phyloP scores from a whole-genome alignment of 2,329 filamentous ascomycete genomes.

The Zymoseptoria pseudotritici region DNA sequence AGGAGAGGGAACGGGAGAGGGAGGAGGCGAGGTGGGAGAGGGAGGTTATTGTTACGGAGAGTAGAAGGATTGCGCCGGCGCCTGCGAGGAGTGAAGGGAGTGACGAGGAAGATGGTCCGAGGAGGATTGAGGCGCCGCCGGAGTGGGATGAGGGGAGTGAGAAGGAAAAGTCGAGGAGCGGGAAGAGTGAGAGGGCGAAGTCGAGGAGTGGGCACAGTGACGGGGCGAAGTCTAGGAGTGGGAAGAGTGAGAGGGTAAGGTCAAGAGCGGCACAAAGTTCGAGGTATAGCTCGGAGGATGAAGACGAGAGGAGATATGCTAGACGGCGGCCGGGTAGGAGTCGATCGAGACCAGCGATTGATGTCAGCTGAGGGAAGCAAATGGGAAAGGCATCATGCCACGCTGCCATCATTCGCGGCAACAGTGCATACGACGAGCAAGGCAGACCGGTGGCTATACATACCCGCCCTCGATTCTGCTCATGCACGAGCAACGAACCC shows the following conservation, averaged over 20 bases:
- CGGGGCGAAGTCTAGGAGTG: neutral
- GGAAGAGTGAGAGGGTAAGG: neutral
- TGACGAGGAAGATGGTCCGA: neutral
- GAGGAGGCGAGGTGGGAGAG: slow-evolving; percentile 2
- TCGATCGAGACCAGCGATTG: neutral
- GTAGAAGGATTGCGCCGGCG: slow-evolving; percentile 4
- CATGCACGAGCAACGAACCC: neutral
- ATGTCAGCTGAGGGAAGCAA: neutral
- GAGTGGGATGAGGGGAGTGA: neutral
- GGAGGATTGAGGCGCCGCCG: neutral
- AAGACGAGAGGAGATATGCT: neutral
- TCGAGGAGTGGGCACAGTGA: neutral
- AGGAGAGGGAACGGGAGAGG: slow-evolving; percentile 1
- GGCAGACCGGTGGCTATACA: neutral
- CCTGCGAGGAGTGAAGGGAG: neutral
- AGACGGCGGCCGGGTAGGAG: neutral
- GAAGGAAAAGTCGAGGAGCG: neutral
- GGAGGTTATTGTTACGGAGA: slow-evolving; percentile 1
- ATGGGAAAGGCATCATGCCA: neutral
- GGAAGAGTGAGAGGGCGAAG: neutral
- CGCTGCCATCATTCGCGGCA: too few relatives aligned
- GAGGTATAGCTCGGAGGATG: neutral
- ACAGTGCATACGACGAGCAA: neutral
- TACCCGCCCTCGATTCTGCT: neutral
- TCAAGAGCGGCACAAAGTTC: neutral